Base-by-base conservation (phyloP, 2,329 filamentous ascomycete genomes). In the Paraphaeosphaeria minitans region DNA sequence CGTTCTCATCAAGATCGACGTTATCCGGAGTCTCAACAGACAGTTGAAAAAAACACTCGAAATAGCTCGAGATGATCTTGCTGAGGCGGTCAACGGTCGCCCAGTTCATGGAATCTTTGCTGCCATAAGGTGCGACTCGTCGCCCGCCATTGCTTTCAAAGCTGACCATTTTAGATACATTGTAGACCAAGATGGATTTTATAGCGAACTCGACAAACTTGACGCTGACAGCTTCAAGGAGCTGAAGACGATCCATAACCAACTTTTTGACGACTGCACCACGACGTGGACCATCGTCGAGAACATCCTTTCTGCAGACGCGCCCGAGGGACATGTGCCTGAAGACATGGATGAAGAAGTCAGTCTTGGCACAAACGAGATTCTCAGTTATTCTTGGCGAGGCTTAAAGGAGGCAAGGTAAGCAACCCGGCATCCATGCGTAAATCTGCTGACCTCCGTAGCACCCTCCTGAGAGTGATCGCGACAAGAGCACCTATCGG, bases 401-500 rank as follows among this genome's bases (percentile, higher is more conserved):
- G 92, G 93, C 6, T 83, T 97, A n/a, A 94, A 97, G 62, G 95
- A 99, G 78, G 92, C 93, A 24, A 97, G 92, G 90, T 92, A 79
- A 60, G 78, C 59, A 41, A 14, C 16, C 33, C 14, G 27, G 0
- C 10, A 4, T 22, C 24, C 43, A 19, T 16, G 33, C 41, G 16
- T 33, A 39, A 31, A 12, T 16, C 22, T 43, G 29, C 62, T 59
- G 13, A 62, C 46, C 46, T 24, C 16, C 16, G n/a, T 39, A 95
- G 92, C 75, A 87, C 92, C 56, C 79, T 96, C 4, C 82, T 94
- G 74, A 85, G 78, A 16, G 69, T 72, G 1, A 71, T 82, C 21
- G 71, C 80, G 8, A 68, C 68, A 3, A 78, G 74, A 53, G 77
- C 75, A 4, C 72, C 77, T 2, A 71, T 77, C n/a, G 67, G 69